These are phyloP conservation scores for Isoetes taiwanensis DNA, from an alignment of 75 land plant species.

Conservation along the genomic window DNA sequence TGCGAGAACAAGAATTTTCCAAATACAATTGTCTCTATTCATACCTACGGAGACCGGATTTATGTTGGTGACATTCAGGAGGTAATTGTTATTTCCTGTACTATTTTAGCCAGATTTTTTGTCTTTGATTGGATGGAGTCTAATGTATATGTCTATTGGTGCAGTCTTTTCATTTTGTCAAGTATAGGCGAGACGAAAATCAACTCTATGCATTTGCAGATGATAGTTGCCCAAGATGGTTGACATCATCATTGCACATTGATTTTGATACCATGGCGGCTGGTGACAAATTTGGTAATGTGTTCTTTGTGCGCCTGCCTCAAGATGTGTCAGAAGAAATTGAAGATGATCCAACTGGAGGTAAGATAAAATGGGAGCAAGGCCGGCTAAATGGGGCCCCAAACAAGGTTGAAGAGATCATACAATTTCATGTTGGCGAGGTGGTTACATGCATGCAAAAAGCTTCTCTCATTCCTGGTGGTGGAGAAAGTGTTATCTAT, in stretches of 20 bases:
- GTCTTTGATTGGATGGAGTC: neutral
- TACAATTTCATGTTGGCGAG: constrained; percentile 97
- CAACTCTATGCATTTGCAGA: constrained; percentile 97
- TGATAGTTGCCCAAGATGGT: constrained; percentile 88
- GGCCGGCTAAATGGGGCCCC: constrained; percentile 97
- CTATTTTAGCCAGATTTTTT: neutral
- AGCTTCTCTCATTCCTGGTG: constrained; percentile 95
- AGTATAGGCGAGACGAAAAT: constrained; percentile 91
- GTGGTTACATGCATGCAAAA: constrained; percentile 77
- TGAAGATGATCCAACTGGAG: constrained; percentile 99
- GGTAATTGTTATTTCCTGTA: constrained; percentile 33
- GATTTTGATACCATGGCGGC: constrained; percentile 99
- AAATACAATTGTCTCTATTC: constrained; percentile 72
- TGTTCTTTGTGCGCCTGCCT: constrained; percentile 82
- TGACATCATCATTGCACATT: constrained; percentile 81
- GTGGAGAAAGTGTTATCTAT: constrained; percentile 78
- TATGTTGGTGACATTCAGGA: constrained; percentile 98
- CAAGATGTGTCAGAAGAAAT: constrained; percentile 98
- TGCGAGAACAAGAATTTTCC: constrained; percentile 98
- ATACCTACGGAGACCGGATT: constrained; percentile 91
- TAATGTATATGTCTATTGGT: constrained; percentile 3
- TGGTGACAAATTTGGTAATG: constrained; percentile 93
- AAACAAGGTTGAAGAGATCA: constrained; percentile 94
- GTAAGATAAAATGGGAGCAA: constrained; percentile 97
- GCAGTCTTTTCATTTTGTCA: constrained; percentile 98